These are phyloP conservation scores for Erythrobasidium hasegawianum DNA, from an alignment of 1,284 basidiomycete genomes.

Conservation along the genomic window DNA sequence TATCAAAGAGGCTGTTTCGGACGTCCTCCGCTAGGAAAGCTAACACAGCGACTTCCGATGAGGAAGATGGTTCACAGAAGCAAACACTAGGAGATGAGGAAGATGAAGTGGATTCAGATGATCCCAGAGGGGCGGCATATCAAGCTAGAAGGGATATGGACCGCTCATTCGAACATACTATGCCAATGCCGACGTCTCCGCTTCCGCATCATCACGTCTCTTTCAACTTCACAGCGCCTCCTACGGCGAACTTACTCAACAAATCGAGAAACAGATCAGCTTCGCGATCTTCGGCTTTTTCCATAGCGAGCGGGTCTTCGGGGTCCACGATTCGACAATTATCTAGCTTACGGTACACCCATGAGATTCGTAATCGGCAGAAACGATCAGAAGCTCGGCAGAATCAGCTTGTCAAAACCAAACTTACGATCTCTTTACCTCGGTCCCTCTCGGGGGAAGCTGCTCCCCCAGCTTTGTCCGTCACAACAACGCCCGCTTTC, in stretches of 20 bases:
- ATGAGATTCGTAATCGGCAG: not conserved
- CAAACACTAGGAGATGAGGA: not conserved
- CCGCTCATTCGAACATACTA: not conserved
- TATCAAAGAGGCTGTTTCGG: conserved; percentile 1
- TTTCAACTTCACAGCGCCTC: conserved; percentile 3
- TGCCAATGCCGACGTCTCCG: conserved; percentile 1
- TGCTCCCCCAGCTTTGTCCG: no score
- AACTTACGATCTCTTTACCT: conserved; percentile 5
- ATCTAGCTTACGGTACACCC: not conserved
- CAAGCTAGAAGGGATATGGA: conserved; percentile 1
- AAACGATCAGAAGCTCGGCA: conserved; percentile 6
- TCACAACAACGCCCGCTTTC: conserved; percentile 6
- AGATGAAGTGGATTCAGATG: not conserved
- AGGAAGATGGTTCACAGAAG: conserved; percentile 8
- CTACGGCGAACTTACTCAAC: not conserved
- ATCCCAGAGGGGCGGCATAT: not conserved
- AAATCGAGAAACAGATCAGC: conserved; percentile 26
- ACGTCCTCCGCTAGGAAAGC: not conserved
- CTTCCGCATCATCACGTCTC: conserved; percentile 4
- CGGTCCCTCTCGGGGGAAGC: not conserved
- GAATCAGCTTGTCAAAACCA: conserved; percentile 15
- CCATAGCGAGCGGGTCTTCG: conserved; percentile 32
- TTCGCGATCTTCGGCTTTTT: conserved; percentile 33
- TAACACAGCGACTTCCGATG: not conserved
- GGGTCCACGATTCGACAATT: conserved; percentile 47